Evolutionary conservation across 2,329 filamentous ascomycete genomes (phyloP), one percentile per base, ranked within the genome.

Genomic region (Microdochium bolleyi): DNA sequence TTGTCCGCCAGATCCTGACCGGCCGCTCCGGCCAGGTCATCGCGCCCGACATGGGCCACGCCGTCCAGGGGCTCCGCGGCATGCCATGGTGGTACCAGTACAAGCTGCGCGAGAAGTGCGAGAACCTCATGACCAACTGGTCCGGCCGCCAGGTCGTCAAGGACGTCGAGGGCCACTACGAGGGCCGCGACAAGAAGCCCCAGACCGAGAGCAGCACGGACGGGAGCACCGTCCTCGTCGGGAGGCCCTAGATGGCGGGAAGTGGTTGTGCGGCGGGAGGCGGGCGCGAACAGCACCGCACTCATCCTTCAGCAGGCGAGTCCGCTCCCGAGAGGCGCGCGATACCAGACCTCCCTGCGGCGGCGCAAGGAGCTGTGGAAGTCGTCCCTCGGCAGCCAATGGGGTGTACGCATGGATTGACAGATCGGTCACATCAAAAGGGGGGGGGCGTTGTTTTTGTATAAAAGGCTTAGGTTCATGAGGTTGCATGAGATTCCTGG

Each of bases 31-130:
- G 75, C 2, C 75, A 82, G 66, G 61, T 87, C n/a, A 59, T 80
- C n/a, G 34, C 82, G 51, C 83, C 83, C 0, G 72, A 66, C 1
- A 67, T 73, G 24, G 70, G 67, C 2, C 61, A 60, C 7, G 53
- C 65, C 1, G 58, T 77, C 49, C 57, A 73, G 50, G 69, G 72
- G 25, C 63, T 81, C 56, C 70, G 80, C 25, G 72, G 68, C 0
- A 67, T 80, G 56, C 84, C 85, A n/a, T 67, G 79, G 58, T 88
- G 83, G 83, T 73, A 82, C 61, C 76, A 83, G 69, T 70, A 76
- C 57, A 62, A 65, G 24, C n/a, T 79, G 55, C 69, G 83, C 58
- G 71, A 72, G 38, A 65, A 66, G 53, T 65, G 62, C 24, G 62
- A 69, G 55, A 59, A 54, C 14, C 67, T 66, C 53, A 76, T 75